Evolutionary conservation across 2,329 filamentous ascomycete genomes (phyloP).

Genomic region (Hyphodiscus sp.): DNA sequence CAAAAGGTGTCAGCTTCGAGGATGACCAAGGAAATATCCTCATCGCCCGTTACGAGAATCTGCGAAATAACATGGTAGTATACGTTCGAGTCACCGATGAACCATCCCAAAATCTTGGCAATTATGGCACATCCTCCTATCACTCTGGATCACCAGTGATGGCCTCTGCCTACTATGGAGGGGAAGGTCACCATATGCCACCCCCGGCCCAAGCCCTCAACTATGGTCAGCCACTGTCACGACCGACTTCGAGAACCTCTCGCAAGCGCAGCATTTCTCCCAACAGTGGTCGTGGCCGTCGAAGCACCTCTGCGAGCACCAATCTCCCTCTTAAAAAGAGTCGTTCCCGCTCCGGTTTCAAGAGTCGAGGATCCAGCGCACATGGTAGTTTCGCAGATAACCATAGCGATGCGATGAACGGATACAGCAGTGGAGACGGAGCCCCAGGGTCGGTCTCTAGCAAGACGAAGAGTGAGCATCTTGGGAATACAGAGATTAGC

Average conservation of each 20-base stretch:
- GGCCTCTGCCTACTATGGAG: conserved; percentile 49
- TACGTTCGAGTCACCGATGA: conserved; percentile 80
- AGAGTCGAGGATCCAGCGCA: conserved; percentile 57
- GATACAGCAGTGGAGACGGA: conserved; percentile 83
- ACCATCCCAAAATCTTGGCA: conserved; percentile 37
- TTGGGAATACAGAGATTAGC: conserved; percentile 94
- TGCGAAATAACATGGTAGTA: conserved; percentile 84
- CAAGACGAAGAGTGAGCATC: conserved; percentile 72
- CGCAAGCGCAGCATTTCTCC: conserved; percentile 76
- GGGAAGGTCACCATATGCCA: conserved; percentile 58
- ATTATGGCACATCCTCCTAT: conserved; percentile 46
- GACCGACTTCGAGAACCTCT: conserved; percentile 64
- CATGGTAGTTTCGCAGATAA: conserved; percentile 48
- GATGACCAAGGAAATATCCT: conserved; percentile 83
- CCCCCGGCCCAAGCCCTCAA: conserved; percentile 46
- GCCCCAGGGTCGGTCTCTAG: conserved; percentile 70
- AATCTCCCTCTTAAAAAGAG: conserved; percentile 53
- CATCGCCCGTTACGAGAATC: conserved; percentile 95
- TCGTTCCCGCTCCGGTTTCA: conserved; percentile 59
- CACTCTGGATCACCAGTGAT: conserved; percentile 46
- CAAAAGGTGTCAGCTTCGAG: conserved; percentile 89
- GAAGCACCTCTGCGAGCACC: conserved; percentile 66
- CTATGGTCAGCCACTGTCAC: conserved; percentile 55
- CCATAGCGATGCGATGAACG: conserved; percentile 59
- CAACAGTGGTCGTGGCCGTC: conserved; percentile 58